Evolutionary conservation across 2,329 filamentous ascomycete genomes (phyloP), one percentile per base, ranked within the genome.

Genomic region (Penicillium sp.): DNA sequence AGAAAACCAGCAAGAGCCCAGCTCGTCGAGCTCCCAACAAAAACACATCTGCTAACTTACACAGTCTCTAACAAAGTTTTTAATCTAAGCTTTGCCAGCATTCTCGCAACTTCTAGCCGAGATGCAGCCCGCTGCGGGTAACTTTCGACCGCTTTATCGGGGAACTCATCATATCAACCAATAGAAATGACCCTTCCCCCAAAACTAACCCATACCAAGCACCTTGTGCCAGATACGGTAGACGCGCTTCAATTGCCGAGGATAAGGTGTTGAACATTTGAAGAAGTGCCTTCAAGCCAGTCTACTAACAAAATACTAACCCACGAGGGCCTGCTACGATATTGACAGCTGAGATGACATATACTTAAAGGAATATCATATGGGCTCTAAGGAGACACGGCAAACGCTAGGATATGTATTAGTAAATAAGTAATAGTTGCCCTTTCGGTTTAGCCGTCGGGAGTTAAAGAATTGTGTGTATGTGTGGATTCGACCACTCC

Each of bases 181-280:
- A n/a, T n/a, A n/a, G n/a, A n/a, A n/a, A n/a, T n/a, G n/a, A n/a
- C n/a, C n/a, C n/a, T n/a, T n/a, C n/a, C n/a, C n/a, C n/a, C n/a
- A n/a, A n/a, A n/a, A n/a, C n/a, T n/a, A n/a, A n/a, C n/a, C n/a
- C n/a, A 28, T 28, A 28, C 58, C 55, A 49, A 61, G n/a, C 52
- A 66, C 56, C 66, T 67, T 43, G 57, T 68, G 62, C 59, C 36
- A 59, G 9, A 59, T 9, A 65, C 36, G 57, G 62, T 68, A 61
- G 67, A 65, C 63, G 62, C 60, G 64, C 67, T 70, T 71, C 64
- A 70, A 64, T 63, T 69, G 63, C 64, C 54, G 64, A 69, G 45
- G 48, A 69, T 69, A 69, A 65, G 65, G 71, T 66, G 58, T 67
- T 68, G 60, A 70, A 70, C 58, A 70, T n/a, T n/a, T 70, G 57